These are phyloP conservation scores for Yamadazyma diospyri DNA, from an alignment of 1,139 yeast species.

Conservation along the genomic window DNA sequence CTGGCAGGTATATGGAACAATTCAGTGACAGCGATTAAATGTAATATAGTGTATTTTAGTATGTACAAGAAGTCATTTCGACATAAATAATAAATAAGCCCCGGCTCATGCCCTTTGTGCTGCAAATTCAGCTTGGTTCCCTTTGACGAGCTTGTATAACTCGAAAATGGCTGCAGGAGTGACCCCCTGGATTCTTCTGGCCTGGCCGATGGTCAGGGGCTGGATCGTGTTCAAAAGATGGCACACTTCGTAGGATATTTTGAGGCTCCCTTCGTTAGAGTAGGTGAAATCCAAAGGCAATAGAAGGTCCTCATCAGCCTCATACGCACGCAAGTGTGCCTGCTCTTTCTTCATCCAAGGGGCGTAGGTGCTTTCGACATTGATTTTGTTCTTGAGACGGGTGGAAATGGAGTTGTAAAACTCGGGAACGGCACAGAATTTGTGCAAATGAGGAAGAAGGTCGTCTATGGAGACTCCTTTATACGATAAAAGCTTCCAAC, in stretches of 20 bases:
- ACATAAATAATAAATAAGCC: no score
- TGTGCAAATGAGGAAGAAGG: constrained; percentile 29
- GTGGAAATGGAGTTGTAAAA: constrained; percentile 35
- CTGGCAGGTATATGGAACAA: constrained; percentile 1
- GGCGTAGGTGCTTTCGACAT: constrained; percentile 78
- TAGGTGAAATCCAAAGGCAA: constrained; percentile 70
- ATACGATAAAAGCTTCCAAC: constrained; percentile 45
- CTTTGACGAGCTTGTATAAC: constrained; percentile 46
- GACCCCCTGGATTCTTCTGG: constrained; percentile 88
- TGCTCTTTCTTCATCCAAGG: constrained; percentile 77
- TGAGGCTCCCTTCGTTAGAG: constrained; percentile 37
- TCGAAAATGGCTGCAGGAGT: constrained; percentile 84
- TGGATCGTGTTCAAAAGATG: constrained; percentile 66
- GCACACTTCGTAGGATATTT: constrained; percentile 73
- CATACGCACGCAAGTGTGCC: constrained; percentile 69
- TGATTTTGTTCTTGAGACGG: constrained; percentile 57
- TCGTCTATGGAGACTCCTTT: constrained; percentile 29
- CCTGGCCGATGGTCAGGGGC: constrained; percentile 92
- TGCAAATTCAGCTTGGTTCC: constrained; percentile 21
- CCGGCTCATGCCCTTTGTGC: constrained; percentile 10
- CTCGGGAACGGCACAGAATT: constrained; percentile 20
- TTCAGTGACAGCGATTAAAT: constrained; percentile 11
- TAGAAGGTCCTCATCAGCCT: constrained; percentile 71
- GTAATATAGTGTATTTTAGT: constrained; percentile 10
- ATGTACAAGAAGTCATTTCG: constrained; percentile 6